Evolutionary conservation across 257 asterid genomes (phyloP).

Genomic region (Plantago elongata): DNA sequence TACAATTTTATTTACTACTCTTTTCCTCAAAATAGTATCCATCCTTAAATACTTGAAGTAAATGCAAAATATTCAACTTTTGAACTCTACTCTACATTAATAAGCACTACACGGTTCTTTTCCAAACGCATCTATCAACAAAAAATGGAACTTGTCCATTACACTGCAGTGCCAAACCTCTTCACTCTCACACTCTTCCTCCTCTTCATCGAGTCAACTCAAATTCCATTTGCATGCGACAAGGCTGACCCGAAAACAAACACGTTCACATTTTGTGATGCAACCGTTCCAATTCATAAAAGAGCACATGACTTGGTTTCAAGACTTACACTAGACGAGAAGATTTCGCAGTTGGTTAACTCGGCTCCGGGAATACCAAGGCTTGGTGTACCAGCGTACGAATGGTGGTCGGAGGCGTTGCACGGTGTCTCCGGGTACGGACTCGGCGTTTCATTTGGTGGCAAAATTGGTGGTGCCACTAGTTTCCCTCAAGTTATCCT

Average conservation of each 20-base stretch:
- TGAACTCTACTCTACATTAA: too few relatives aligned
- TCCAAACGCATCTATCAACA: too few relatives aligned
- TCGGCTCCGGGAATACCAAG: conserved; percentile 66
- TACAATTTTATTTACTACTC: too few relatives aligned
- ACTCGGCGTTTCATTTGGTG: conserved; percentile 47
- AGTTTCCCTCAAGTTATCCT: conserved; percentile 91
- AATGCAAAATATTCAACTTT: too few relatives aligned
- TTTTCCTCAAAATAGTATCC: too few relatives aligned
- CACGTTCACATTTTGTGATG: conserved; percentile 52
- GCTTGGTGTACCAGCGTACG: conserved; percentile 72
- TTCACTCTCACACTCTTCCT: conserved; percentile 11
- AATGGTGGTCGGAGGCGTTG: conserved; percentile 94
- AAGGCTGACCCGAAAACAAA: conserved; percentile 32
- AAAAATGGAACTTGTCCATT: too few relatives aligned
- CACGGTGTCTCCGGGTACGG: conserved; percentile 89
- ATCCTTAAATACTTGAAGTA: too few relatives aligned
- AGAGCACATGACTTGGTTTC: conserved; percentile 70
- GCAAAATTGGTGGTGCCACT: conserved; percentile 53
- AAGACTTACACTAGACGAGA: conserved; percentile 70
- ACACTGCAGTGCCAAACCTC: too few relatives aligned
- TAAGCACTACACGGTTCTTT: too few relatives aligned
- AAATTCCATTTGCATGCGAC: conserved; percentile 58
- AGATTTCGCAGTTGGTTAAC: conserved; percentile 71
- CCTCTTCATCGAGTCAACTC: conserved; percentile 29
- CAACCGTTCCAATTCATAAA: conserved; percentile 38